Evolutionary conservation across 75 land plant species (phyloP), one percentile per base, ranked within the genome.

Genomic region (Larix kaempferi): DNA sequence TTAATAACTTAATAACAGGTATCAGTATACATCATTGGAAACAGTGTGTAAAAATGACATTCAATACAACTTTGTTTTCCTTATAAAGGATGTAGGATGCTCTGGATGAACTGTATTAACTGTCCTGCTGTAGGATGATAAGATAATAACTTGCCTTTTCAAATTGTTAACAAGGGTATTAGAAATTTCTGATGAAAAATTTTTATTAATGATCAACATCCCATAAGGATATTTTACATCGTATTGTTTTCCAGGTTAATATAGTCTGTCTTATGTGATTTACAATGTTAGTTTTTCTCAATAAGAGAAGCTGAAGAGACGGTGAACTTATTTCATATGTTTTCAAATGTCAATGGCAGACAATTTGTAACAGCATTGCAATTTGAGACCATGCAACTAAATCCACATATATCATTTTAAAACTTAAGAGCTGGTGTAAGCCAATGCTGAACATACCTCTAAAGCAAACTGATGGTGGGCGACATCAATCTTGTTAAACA

Each of bases 401-500:
- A 63, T 27, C 26, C 4, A 37, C 25, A 69, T 0, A 39, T 39
- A 41, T 19, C 19, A n/a, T 39, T 21, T 6, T 69, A 69, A 69
- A 6, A 41, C 41, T 69, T 41, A 41, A 33, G 21, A 65, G n/a
- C 52, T 14, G 26, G 10, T 21, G 44, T 41, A 37, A n/a, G 4
- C 21, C 12, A 69, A 69, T 69, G 35, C 21, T 41, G 52, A 69
- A 4, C 59, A 26, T 85, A 98, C 99, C 99, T 98, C 99, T 56
- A 98, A 62, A 44, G 99, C 99, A 88, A 95, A 95, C 39, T 95
- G 82, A 84, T 98, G 99, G 39, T 93, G 84, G 11, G 95, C 91
- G 56, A 98, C 96, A 88, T 98, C 99, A 29, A 84, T 85, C 80
- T 98, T 98, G 86, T 98, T 98, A 79, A 98, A 98, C 35, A 85